Conservation (phyloP, 257 asterid genomes). For the Solanum pinnatisectum region DNA sequence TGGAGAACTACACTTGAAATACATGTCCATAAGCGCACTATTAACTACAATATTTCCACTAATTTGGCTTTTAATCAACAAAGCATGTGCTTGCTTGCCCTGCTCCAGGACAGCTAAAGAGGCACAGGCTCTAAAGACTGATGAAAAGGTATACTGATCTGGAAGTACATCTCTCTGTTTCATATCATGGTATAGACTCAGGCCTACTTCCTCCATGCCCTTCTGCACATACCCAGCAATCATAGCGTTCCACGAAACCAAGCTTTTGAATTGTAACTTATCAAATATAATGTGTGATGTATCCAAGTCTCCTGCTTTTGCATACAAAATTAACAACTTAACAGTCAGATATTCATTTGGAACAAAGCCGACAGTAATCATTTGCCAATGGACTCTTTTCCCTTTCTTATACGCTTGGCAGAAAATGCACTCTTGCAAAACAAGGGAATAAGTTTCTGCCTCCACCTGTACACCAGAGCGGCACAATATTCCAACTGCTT, state of each 20-base stretch:
- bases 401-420: constrained; percentile 62
- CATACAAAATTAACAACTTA: constrained; percentile 72
- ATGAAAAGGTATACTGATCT: constrained; percentile 80
- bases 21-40: constrained; percentile 93
- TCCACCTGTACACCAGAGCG: constrained; percentile 45
- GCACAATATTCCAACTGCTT: constrained; percentile 80
- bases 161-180: constrained; percentile 57
- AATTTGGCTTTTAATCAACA: constrained; percentile 57
- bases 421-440: constrained; percentile 83
- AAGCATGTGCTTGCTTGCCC: constrained; percentile 77
- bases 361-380: constrained; percentile 55
- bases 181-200: constrained; percentile 60
- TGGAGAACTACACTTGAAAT: constrained; percentile 90
- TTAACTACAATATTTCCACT: constrained; percentile 53
- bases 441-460: constrained; percentile 63
- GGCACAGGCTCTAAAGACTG: constrained; percentile 90
- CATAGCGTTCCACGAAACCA: constrained; percentile 78
- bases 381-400: constrained; percentile 82
- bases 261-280: constrained; percentile 29
- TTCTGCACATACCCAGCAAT: constrained; percentile 83
- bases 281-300: constrained; percentile 55
- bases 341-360: constrained; percentile 67
- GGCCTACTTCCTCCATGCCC: constrained; percentile 61
- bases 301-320: constrained; percentile 64
- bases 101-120: constrained; percentile 72